These are phyloP conservation scores for Malassezia dermatis DNA, from an alignment of 1,284 basidiomycete genomes.

Conservation along the genomic window DNA sequence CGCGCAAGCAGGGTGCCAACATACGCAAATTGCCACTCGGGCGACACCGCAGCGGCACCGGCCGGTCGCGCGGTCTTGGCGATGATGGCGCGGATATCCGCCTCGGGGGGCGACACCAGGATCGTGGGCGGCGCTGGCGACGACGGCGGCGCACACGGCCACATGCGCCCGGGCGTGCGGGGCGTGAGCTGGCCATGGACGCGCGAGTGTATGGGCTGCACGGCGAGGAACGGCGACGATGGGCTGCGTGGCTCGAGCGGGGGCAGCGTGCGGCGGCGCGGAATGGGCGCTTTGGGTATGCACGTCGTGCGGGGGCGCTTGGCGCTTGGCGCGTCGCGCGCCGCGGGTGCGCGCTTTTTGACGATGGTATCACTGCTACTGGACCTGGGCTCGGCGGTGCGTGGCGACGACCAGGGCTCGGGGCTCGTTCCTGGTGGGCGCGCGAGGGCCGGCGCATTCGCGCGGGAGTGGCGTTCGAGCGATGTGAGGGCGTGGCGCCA, in stretches of 20 bases:
- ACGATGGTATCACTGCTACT: constrained; percentile 7
- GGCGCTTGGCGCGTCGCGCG: background rate
- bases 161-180: constrained; percentile 11
- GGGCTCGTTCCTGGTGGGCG: background rate
- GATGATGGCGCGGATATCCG: constrained; percentile 4
- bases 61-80: background rate
- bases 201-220: background rate
- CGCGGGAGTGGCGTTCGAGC: background rate
- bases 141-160: background rate
- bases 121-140: constrained; percentile 10
- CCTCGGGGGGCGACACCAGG: constrained; percentile 10
- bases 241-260: constrained; percentile 8
- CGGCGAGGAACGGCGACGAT: constrained; percentile 9
- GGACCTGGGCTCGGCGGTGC: background rate
- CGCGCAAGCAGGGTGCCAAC: constrained; percentile 7
- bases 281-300: constrained; percentile 5
- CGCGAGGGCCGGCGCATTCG: background rate
- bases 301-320: constrained; percentile 6
- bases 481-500: constrained; percentile 2
- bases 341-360: background rate
- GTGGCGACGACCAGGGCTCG: background rate
- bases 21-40: constrained; percentile 14
- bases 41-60: background rate
- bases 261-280: constrained; percentile 2
- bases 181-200: constrained; percentile 3